Evolutionary conservation across 208 protist genomes (phyloP).

Genomic region (Porcisia deanei): DNA sequence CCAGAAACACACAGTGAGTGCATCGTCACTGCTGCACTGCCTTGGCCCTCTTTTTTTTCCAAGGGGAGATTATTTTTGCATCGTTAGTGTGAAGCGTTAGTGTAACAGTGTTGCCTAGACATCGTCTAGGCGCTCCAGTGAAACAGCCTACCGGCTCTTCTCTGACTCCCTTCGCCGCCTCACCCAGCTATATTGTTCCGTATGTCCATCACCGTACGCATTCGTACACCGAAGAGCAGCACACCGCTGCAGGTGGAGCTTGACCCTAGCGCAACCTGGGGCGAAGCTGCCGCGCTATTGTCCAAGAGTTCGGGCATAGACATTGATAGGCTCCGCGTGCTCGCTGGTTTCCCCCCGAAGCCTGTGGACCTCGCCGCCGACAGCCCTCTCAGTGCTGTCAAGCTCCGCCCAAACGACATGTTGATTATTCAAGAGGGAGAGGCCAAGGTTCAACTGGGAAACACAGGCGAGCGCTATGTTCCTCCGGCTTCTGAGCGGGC

Average conservation of each 20-base stretch:
- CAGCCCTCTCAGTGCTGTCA: slow-evolving; percentile 32
- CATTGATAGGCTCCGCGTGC: slow-evolving; percentile 45
- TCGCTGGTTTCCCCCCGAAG: slow-evolving; percentile 83
- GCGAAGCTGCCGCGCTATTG: slow-evolving; percentile 21
- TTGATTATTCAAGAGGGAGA: slow-evolving; percentile 86
- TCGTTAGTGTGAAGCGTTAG: no score
- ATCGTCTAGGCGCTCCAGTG: not conserved
- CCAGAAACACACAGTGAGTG: no score
- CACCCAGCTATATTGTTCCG: not conserved
- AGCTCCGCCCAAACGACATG: slow-evolving; percentile 57
- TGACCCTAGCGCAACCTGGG: slow-evolving; percentile 30
- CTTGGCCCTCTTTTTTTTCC: no score
- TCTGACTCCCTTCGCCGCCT: not conserved
- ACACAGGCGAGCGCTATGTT: slow-evolving; percentile 75
- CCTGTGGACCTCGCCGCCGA: slow-evolving; percentile 42
- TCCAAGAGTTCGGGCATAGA: slow-evolving; percentile 37
- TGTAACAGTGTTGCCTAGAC: not conserved
- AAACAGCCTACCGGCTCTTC: not conserved
- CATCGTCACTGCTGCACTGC: no score
- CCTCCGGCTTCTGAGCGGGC: slow-evolving; percentile 66
- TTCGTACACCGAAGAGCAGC: slow-evolving; percentile 60
- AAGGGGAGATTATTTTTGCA: no score
- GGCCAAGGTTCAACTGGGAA: slow-evolving; percentile 53
- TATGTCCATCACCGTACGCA: slow-evolving; percentile 56
- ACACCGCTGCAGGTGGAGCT: slow-evolving; percentile 47